A percentile compares a stretch with the other conserved stretches of the same genome.
Evolutionary conservation across 768 basidiomycete genomes (phyloP).

Genomic region (Pleurotus citrinopileatus): DNA sequence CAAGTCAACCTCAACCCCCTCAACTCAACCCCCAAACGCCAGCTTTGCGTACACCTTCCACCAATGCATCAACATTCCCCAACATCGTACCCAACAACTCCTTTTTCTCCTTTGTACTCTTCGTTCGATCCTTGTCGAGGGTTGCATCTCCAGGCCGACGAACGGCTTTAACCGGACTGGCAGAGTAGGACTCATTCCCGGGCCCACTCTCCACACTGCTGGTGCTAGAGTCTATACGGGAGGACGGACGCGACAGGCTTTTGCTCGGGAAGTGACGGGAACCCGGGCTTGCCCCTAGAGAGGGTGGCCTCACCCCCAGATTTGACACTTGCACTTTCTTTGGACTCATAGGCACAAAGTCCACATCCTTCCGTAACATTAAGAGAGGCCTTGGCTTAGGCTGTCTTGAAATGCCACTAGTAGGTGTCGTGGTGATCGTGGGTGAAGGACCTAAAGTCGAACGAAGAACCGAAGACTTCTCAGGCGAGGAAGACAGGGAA

Average conservation of each 20-base stretch:
- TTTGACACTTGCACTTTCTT: constrained; percentile 35
- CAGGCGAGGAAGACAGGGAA: constrained; percentile 40
- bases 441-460: constrained; percentile 17
- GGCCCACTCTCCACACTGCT: background rate
- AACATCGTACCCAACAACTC: constrained; percentile 76
- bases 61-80: constrained; percentile 88
- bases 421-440: background rate
- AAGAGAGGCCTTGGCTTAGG: constrained; percentile 49
- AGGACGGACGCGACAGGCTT: constrained; percentile 15
- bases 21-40: constrained; percentile 80
- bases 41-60: constrained; percentile 82
- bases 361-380: constrained; percentile 70
- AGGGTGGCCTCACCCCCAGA: constrained; percentile 10
- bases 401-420: constrained; percentile 22
- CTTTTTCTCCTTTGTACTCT: constrained; percentile 82
- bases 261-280: constrained; percentile 12
- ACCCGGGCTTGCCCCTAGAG: constrained; percentile 1
- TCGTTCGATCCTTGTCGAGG: constrained; percentile 12
- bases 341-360: constrained; percentile 72
- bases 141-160: background rate
- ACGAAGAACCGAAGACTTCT: constrained; percentile 29
- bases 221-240: constrained; percentile 13
- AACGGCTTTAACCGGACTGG: background rate
- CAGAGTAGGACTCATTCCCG: background rate
- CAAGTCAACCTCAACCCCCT: background rate